Evolutionary conservation across 129 eudicot species (phyloP), one percentile per base, ranked within the genome.

Genomic region (Logfia minima): DNA sequence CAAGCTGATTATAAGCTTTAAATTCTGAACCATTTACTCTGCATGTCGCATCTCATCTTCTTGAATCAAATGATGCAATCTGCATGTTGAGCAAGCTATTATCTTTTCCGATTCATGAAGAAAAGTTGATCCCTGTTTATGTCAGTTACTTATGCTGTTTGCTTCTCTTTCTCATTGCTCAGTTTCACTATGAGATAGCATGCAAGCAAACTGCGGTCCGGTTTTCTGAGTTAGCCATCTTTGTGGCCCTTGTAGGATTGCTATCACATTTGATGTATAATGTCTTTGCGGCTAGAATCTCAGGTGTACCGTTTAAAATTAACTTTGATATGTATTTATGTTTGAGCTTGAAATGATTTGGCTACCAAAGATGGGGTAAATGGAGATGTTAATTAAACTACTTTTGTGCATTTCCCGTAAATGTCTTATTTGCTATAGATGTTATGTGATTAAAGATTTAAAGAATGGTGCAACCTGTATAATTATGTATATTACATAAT

Each of bases 111-210:
- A 16, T 66, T 32, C 71, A n/a, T n/a, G 48, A 34, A 66, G 22
- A 65, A 66, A 66, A 31, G 11, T 9, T 64, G 69, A 64, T 64
- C 51, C 71, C 45, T 28, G 70, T 65, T 34, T 66, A 35, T 18
- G 48, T 66, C 52, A 66, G 71, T 52, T 66, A 19, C 52, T 14
- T 34, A 18, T 34, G 4, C 37, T 28, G 43, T 29, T 17, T 5
- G 1, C 31, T 19, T 66, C 71, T 17, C 48, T 41, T 34, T 66
- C 19, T 26, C 8, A 39, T 66, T 24, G 21, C 51, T 18, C 6
- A 32, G 18, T 66, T 19, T 32, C 26, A n/a, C n/a, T 32, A 16
- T 18, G 43, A 34, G 17, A 31, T 66, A 34, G n/a, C 71, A 18
- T 63, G 68, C 37, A 16, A 24, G 68, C 68, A 24, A 63, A 26